Base-by-base conservation (phyloP, 805 yeast species). In the Candida suzukii region DNA sequence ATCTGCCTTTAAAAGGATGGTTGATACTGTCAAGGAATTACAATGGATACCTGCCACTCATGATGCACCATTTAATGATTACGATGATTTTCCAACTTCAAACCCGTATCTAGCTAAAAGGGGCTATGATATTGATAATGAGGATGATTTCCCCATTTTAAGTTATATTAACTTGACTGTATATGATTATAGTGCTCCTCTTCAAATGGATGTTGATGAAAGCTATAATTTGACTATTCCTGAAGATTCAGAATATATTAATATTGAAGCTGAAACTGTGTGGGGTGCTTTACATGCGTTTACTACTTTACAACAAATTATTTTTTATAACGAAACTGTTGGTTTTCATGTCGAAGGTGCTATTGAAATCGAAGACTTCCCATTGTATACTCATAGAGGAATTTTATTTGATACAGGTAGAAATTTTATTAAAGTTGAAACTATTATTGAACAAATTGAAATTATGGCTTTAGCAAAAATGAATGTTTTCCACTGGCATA, bases 211-310 rank as follows among this genome's bases (percentile, higher is more conserved):
- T 6, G 67, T 64, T 24, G 58, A 66, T 45, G 71, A 67, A 46
- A 50, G 65, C 9, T 67, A 64, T 44, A 44, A 52, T 14, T 41
- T 67, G 37, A 32, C 38, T 4, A 47, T 60, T 3, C 40, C 40
- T 14, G 33, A 21, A 2, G 35, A 29, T 20, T 40, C 42, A 3
- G 49, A 66, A 20, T 26, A 34, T 9, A 58, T 67, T 28, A 40
- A 35, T 1, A 28, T 41, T 22, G 14, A 24, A 13, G 61, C 71
- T 6, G 48, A 35, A 17, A 67, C 71, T 3, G 46, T 56, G 6
- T 68, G 70, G 71, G 74, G 73, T 13, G 71, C 65, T 2, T 50
- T 68, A 35, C 62, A 66, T 45, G 71, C 65, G 0, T 57, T 68
- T 30, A 52, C 60, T 9, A 68, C 74, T 2, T 49, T 68, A 27